Base-by-base conservation (phyloP, 140 eudicot species). In the Flaveria floridana region DNA sequence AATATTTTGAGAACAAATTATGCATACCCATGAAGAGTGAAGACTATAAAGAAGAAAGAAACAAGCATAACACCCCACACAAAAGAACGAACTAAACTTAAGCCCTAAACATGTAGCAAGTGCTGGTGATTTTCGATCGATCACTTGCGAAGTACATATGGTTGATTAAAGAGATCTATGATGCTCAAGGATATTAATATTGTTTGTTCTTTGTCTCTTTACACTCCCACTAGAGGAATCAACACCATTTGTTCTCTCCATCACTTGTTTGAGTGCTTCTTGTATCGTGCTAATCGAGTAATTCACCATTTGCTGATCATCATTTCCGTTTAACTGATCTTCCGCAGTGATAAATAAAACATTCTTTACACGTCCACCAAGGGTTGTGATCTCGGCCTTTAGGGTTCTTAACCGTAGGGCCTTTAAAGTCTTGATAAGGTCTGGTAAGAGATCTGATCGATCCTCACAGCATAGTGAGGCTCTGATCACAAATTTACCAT, bases 391-490 rank as follows among this genome's bases (percentile, higher is more conserved):
- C 75, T 94, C 99, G n/a, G 97, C 97, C 71, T 87, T 88, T 20
- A 94, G 83, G 42, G 97, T 86, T 78, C 74, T 85, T 30, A 94
- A 37, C 39, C 87, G 73, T 30, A 94, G 76, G 0, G 91, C 80
- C 41, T 94, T 94, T 11, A 94, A 78, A 2, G 96, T 87, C 87
- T 87, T 88, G 81, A 94, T 88, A 37, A 94, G 79, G 57, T 91
- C 99, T 11, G 95, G 96, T 78, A 94, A 77, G 23, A 94, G 89
- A 66, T 94, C 96, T 1, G 90, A 61, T 47, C 99, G 63, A 56
- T 94, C 99, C 19, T 94, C 96, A 12, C 99, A 94, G 55, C 99
- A 90, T 46, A 94, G 63, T 1, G 99, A 86, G 2, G 99, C 99
- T 71, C 78, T 77, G 79, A 94, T 85, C 37, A 94, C 78, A n/a